phyloP scores from a whole-genome alignment of 2,329 filamentous ascomycete genomes.

The Phyllosticta paracitricarpa region DNA sequence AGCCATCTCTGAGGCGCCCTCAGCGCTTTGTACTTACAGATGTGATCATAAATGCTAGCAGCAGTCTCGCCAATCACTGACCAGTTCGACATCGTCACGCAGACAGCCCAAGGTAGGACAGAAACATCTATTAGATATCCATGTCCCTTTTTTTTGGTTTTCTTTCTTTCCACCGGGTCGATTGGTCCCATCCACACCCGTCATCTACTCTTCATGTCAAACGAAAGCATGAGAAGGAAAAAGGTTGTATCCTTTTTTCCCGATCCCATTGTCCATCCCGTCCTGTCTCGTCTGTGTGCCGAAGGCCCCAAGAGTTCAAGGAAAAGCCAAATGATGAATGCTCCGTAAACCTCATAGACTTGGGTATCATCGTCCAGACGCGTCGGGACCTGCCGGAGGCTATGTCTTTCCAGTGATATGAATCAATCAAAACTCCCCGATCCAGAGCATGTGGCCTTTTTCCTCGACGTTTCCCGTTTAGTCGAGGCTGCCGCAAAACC shows the following conservation, averaged over 20 bases:
- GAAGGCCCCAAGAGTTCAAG: background rate
- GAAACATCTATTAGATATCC: constrained; percentile 7
- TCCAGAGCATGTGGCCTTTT: background rate
- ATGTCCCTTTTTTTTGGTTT: constrained; percentile 9
- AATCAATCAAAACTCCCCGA: background rate
- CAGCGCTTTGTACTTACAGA: too few relatives aligned
- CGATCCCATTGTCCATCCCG: background rate
- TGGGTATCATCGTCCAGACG: background rate
- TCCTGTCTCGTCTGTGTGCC: background rate
- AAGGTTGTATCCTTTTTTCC: background rate
- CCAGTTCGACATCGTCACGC: background rate
- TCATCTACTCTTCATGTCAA: background rate
- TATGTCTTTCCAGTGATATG: background rate
- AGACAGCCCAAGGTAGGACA: background rate
- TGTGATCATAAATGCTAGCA: too few relatives aligned
- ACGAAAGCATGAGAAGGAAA: background rate
- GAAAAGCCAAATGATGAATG: background rate
- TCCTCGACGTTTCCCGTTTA: background rate
- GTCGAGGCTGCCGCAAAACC: background rate
- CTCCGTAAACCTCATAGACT: background rate
- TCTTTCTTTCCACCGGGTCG: background rate
- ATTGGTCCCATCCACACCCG: background rate
- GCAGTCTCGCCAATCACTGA: too few relatives aligned
- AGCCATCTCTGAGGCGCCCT: too few relatives aligned
- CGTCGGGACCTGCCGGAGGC: background rate